Evolutionary conservation across 768 basidiomycete genomes (phyloP), one percentile per base, ranked within the genome.

Genomic region (Mycena capillaripes): DNA sequence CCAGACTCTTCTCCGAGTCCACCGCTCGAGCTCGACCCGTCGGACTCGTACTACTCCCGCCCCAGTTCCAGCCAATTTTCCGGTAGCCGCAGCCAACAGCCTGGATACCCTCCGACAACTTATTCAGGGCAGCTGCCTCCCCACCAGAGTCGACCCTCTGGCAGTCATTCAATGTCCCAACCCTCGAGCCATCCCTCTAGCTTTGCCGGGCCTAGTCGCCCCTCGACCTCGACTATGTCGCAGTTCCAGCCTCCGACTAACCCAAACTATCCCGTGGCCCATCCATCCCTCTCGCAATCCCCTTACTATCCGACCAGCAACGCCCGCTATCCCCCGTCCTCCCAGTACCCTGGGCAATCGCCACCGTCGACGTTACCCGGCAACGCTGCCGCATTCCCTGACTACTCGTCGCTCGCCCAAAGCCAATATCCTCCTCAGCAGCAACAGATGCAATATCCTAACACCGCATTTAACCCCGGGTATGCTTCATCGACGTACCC

Each of bases 381-480:
- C n/a, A 62, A 19, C 56, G 36, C 50, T 36, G 10, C 55, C n/a
- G 40, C 32, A 23, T 71, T 61, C 57, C 44, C 44, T 42, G 57
- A 58, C 38, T 65, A 58, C 25, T 27, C 61, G 56, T 44, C 48
- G 46, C 56, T 63, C 25, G 25, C 40, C 10, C 55, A 46, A 27
- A 29, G 42, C 55, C 48, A 21, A 14, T 71, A 71, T 21, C 32
- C 70, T 30, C 55, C 36, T n/a, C n/a, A n/a, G 30, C 64, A 64
- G 42, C 69, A 63, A 21, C 62, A 66, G 40, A 60, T 56, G 64
- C 70, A 71, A 60, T 71, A 71, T 38, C 65, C 70, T 30, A 58
- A 62, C 40, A 5, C 65, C 38, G 25, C 70, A 25, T 66, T 27
- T 30, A 61, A 52, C 42, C 4, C 62, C 48, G 57, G 38, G 12